Evolutionary conservation across 2,329 filamentous ascomycete genomes (phyloP), one percentile per base, ranked within the genome.

Genomic region (Talaromyces amestolkiae): DNA sequence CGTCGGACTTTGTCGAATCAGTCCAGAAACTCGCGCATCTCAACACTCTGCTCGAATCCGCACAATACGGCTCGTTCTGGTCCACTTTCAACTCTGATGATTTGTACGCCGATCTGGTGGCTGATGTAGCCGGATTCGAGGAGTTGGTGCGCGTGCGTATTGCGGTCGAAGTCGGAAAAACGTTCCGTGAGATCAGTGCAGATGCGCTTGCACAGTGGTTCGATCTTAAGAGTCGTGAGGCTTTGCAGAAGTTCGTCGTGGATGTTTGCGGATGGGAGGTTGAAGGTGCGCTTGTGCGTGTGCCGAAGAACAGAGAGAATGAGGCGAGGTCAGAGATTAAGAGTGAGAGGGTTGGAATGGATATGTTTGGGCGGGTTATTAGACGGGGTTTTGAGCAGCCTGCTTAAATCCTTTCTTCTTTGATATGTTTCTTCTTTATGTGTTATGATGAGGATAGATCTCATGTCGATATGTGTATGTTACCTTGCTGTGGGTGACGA

Each of bases 311-410:
- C 83, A 91, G 95, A 76, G 95, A 99, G 81, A 97, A 97, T 78
- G 94, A 98, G 86, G 95, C 93, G 53, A 92, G 96, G 84, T 95
- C 95, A 79, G 90, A 93, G 47, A 91, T 97, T 78, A 96, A 97
- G 74, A 87, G 93, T 73, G 95, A 99, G 84, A 93, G 95, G 70
- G 95, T 99, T n/a, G 80, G 76, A 19, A 72, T 82, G 49, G 80
- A 82, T 54, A 80, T 80, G 79, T 82, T 82, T 70, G 79, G 79
- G 27, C 74, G 92, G 71, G 88, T 96, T 68, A 87, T 97, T 69
- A 86, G 90, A 79, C 86, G 93, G 74, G 90, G 91, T 59, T 97
- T 93, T 84, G 93, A 97, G 82, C 91, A 94, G 78, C 86, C 87
- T 67, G 89, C 87, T 70, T 91, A 78, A 79, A 59, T 22, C 45